phyloP scores from a whole-genome alignment of 1,284 basidiomycete species.

The Tylopilus orsonianus region DNA sequence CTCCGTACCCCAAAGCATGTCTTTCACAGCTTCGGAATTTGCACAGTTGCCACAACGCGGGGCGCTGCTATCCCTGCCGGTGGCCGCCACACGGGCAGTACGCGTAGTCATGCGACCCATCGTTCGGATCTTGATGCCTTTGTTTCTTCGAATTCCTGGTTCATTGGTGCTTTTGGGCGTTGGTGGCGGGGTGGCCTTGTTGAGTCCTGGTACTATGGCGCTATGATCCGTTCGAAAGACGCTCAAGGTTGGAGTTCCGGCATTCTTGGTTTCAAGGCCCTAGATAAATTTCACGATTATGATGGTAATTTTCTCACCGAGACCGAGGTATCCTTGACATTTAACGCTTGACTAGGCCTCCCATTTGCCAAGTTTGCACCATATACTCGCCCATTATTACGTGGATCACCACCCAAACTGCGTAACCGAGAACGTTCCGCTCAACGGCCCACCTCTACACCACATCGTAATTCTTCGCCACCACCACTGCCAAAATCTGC shows the following conservation, averaged over 20 bases:
- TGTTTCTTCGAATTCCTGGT: slow-evolving; percentile 76
- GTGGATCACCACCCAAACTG: slow-evolving; percentile 50
- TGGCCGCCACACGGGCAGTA: slow-evolving; percentile 18
- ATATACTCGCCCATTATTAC: slow-evolving; percentile 39
- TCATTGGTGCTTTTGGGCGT: slow-evolving; percentile 81
- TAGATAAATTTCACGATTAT: slow-evolving; percentile 63
- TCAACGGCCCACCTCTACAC: slow-evolving; percentile 37
- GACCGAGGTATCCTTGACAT: not conserved
- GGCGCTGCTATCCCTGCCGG: slow-evolving; percentile 28
- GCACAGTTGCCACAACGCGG: slow-evolving; percentile 68
- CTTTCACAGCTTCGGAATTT: slow-evolving; percentile 80
- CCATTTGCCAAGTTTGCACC: slow-evolving; percentile 50
- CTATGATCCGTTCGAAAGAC: slow-evolving; percentile 62
- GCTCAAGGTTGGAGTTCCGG: slow-evolving; percentile 74
- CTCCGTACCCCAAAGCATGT: slow-evolving; percentile 92
- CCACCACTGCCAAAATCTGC: slow-evolving; percentile 82
- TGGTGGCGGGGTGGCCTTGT: slow-evolving; percentile 83
- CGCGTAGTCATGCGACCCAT: slow-evolving; percentile 28
- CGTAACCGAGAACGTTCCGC: slow-evolving; percentile 58
- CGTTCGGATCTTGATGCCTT: slow-evolving; percentile 40
- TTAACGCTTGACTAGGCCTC: slow-evolving; percentile 40
- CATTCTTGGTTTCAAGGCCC: slow-evolving; percentile 65
- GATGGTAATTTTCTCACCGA: slow-evolving; percentile 46
- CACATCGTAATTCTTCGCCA: slow-evolving; percentile 63
- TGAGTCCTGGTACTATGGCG: slow-evolving; percentile 69